phyloP scores from a whole-genome alignment of 2,329 filamentous ascomycete species.

The Beauveria brongniartii region DNA sequence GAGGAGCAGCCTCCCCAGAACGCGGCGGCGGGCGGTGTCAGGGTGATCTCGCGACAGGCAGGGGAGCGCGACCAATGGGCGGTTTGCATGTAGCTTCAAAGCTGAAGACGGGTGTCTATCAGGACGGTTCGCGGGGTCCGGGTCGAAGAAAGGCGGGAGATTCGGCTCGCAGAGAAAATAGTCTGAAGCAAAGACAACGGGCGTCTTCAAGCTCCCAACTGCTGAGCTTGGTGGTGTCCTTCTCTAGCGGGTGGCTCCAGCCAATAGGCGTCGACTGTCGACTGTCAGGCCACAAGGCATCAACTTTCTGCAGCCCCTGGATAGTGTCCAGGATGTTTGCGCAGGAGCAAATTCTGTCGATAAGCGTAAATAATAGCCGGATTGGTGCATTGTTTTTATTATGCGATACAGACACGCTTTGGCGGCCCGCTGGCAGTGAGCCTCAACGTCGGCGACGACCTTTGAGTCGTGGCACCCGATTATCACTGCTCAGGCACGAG shows the following conservation, averaged over 20 bases:
- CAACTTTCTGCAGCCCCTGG: slow-evolving; percentile 17
- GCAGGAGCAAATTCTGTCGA: background rate
- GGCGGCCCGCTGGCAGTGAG: background rate
- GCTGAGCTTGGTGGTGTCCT: slow-evolving; percentile 12
- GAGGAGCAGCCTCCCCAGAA: slow-evolving; percentile 21
- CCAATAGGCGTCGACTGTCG: slow-evolving; percentile 21
- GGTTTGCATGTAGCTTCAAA: slow-evolving; percentile 9
- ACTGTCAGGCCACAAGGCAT: slow-evolving; percentile 31
- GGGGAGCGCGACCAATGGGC: slow-evolving; percentile 16
- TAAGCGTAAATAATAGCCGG: background rate
- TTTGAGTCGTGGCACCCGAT: background rate
- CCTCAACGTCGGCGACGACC: background rate
- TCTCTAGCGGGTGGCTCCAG: slow-evolving; percentile 4
- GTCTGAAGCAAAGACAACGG: background rate
- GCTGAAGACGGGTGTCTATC: background rate
- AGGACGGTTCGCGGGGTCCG: background rate
- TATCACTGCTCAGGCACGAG: background rate
- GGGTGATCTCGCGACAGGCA: slow-evolving; percentile 15
- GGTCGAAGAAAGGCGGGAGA: background rate
- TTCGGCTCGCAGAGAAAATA: background rate
- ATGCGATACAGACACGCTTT: background rate
- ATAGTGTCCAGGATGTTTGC: background rate
- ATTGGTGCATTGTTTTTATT: background rate
- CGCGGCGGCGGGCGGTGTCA: slow-evolving; percentile 6
- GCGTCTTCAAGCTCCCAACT: slow-evolving; percentile 9